Base-by-base conservation (phyloP, 805 yeast genomes). In the Cyberlindnera mrakii region DNA sequence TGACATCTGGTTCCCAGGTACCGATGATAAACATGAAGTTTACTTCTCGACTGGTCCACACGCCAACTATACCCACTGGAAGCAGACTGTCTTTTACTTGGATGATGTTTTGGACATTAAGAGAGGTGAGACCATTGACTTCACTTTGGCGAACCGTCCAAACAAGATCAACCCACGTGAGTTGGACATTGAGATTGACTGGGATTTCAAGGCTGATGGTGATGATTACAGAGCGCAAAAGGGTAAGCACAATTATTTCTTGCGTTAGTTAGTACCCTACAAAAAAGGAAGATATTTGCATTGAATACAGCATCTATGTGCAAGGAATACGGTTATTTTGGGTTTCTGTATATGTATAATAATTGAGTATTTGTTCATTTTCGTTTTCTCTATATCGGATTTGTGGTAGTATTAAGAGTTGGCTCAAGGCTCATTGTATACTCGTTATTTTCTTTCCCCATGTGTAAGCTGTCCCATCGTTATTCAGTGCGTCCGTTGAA, bases 61-160 rank as follows among this genome's bases (percentile, higher is more conserved):
- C 67, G 82, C 89, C 38, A 78, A 80, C 54, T 89, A 90, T 72
- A 93, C 99, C 14, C 99, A 93, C 70, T 93, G 99, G 99, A 95
- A 93, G 65, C 99, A 93, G 70, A 85, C 96, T 16, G 95, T 93
- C 1, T 89, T 95, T 67, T 95, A 93, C 65, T 73, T 91, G 58
- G 80, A 76, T 54, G 85, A 87, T 56, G 95, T 86, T 25, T 66
- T 91, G 51, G 85, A 80, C 57, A 67, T 85, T 49, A 81, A 82
- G 59, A 70, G 72, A 53, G 96, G 91, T 45, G 99, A 93, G 57
- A 58, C 63, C 33, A 71, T 95, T 51, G 74, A 74, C 45, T 93
- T 98, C 37, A 67, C 69, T 27, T 68, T 93, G 46, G 77, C 83
- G 10, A 81, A 86, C 49, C 73, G 80, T 58, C 98, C 98, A 44